Base-by-base conservation (phyloP, 2,329 filamentous ascomycete genomes). In the Malbranchea zuffiana region DNA sequence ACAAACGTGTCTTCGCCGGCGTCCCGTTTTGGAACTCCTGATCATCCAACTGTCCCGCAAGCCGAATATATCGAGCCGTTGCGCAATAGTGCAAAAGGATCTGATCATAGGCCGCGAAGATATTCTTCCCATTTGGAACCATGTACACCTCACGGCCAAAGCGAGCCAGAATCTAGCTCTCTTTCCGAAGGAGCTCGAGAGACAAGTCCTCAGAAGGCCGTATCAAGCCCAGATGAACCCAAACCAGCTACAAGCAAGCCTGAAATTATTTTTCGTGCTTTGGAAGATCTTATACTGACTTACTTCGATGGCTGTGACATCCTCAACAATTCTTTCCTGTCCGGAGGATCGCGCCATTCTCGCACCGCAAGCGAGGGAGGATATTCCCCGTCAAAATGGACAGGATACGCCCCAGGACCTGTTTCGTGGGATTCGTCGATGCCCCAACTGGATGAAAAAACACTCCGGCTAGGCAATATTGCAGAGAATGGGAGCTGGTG, bases 401-500 rank as follows among this genome's bases (percentile, higher is more conserved):
- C 20, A 8, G 31, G 21, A 13, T 24, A 15, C 15, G 11, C 17
- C 12, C 19, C 28, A 17, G n/a, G 3, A 6, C 24, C 31, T 11
- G 8, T 21, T 23, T 15, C 15, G 12, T 13, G 17, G 10, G 31
- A 32, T 41, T 55, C 60, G 28, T 61, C 62, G 17, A 57, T 76
- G 3, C 69, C 70, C 23, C 78, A 82, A 33, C 60, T 86, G 13
- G 83, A 90, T 53, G 74, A 80, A 1, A 90, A 86, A 51, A 71
- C 81, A 4, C 62, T 88, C 13, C 64, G 86, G 5, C 57, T 87
- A 2, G 82, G 82, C 2, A 75, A 87, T 49, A 69, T 87, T 46
- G 80, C 78, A 1, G 83, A 90, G 53, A 90, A 90, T 51, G 82
- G 81, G 2, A 74, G 72, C 5, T 88, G 82, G 83, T 88, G 82